These are phyloP conservation scores for Metschnikowia corniflorae DNA, from an alignment of 805 yeast species.

Conservation along the genomic window DNA sequence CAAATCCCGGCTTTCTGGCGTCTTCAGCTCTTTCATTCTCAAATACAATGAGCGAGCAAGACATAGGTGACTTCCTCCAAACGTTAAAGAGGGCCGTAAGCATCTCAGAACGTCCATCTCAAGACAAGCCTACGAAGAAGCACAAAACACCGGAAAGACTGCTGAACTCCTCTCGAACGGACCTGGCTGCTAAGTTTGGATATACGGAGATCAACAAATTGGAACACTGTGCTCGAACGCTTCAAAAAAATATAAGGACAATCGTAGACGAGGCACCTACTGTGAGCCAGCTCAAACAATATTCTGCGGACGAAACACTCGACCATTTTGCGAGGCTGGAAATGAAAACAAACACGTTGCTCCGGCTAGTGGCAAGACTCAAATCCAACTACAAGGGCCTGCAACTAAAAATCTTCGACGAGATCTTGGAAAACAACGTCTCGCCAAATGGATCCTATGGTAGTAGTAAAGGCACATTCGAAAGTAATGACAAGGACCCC, in stretches of 20 bases:
- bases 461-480: background rate
- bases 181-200: slow-evolving; percentile 19
- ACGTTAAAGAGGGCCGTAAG: slow-evolving; percentile 5
- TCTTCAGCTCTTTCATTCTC: no score
- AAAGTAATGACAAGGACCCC: background rate
- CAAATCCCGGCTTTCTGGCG: no score
- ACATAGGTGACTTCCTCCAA: slow-evolving; percentile 1
- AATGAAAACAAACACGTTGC: slow-evolving; percentile 48
- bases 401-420: slow-evolving; percentile 51
- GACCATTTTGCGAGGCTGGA: slow-evolving; percentile 48
- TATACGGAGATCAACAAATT: slow-evolving; percentile 37
- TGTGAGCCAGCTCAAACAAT: slow-evolving; percentile 36
- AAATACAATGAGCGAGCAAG: slow-evolving; percentile 5
- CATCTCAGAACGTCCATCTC: background rate
- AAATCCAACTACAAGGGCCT: slow-evolving; percentile 51
- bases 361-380: slow-evolving; percentile 58
- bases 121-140: slow-evolving; percentile 2
- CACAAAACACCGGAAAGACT: slow-evolving; percentile 3
- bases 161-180: slow-evolving; percentile 2
- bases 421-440: slow-evolving; percentile 40
- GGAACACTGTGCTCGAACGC: slow-evolving; percentile 36
- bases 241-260: slow-evolving; percentile 41
- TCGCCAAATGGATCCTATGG: background rate
- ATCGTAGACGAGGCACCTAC: slow-evolving; percentile 54
- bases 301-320: slow-evolving; percentile 26